Evolutionary conservation across 2,329 filamentous ascomycete species (phyloP), one percentile per base, ranked within the genome.

Genomic region (Rosellinia necatrix): DNA sequence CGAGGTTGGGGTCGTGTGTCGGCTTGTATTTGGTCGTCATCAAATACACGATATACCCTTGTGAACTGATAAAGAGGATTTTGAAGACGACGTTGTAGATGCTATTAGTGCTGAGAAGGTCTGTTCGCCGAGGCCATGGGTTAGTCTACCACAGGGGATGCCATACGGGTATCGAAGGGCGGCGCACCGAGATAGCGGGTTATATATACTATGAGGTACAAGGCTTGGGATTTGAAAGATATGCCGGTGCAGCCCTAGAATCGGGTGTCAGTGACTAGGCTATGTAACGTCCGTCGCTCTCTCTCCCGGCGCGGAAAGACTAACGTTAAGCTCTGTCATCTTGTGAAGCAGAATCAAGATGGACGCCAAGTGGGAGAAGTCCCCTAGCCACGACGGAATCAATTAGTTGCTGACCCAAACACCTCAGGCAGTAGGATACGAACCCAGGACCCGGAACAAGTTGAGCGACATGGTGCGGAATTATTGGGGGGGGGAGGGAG

Each of bases 21-120:
- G 94, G 93, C 76, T 96, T 96, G 84, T 94, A 99, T 69, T 93
- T 90, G 67, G 91, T 96, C 60, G 94, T 89, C 94, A 99, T 99
- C 66, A 97, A 86, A 78, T 97, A 97, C 73, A 99, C 86, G 69
- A 92, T 96, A 81, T 99, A 99, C 62, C 88, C 86, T 61, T 96
- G 92, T 21, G 91, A 88, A 61, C 79, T 81, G 73, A 99, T 92
- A 81, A 97, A 99, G 72, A 97, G 82, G 71, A 97, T 85, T 76
- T 99, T 99, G 82, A 97, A 97, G 69, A 91, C 76, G 59, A 94
- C 88, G 78, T 97, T 97, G 84, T 97, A 99, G 62, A 91, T 75
- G 69, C 89, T 92, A 65, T 85, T 77, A 59, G 89, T 92, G 71
- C 86, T 91, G 74, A 97, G 92, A 57, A 97, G 82, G 73, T 99